phyloP scores from a whole-genome alignment of 495 filamentous ascomycete species.

The Neurospora sp. region DNA sequence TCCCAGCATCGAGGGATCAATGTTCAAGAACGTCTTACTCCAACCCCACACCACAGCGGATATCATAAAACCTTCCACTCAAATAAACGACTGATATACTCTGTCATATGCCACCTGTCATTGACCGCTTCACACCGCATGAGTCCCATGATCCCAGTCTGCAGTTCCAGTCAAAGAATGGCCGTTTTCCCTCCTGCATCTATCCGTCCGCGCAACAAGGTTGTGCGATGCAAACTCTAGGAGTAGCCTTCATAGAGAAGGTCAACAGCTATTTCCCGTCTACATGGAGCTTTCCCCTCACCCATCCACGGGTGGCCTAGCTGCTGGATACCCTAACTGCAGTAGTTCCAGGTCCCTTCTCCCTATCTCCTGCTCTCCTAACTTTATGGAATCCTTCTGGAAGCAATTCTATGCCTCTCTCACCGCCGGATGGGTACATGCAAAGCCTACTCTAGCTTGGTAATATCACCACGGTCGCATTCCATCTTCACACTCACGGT shows the following conservation, averaged over 20 bases:
- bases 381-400: not conserved
- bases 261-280: not conserved
- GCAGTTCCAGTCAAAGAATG: not conserved
- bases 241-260: not conserved
- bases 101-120: not conserved
- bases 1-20: not conserved
- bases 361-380: not conserved
- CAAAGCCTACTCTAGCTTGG: not conserved
- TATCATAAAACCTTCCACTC: not conserved
- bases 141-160: not conserved
- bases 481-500: not conserved
- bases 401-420: not conserved
- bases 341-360: not conserved
- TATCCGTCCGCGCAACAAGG: not conserved
- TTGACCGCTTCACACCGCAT: not conserved
- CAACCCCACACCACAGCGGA: not conserved
- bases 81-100: not conserved
- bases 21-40: not conserved
- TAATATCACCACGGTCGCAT: not conserved
- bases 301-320: not conserved
- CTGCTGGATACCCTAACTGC: not conserved
- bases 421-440: not conserved
- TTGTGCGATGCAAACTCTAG: not conserved
- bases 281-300: not conserved
- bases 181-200: not conserved